These are phyloP conservation scores for Lunularia cruciata DNA, from an alignment of 225 moss, liverwort and hornwort genomes.

Conservation along the genomic window DNA sequence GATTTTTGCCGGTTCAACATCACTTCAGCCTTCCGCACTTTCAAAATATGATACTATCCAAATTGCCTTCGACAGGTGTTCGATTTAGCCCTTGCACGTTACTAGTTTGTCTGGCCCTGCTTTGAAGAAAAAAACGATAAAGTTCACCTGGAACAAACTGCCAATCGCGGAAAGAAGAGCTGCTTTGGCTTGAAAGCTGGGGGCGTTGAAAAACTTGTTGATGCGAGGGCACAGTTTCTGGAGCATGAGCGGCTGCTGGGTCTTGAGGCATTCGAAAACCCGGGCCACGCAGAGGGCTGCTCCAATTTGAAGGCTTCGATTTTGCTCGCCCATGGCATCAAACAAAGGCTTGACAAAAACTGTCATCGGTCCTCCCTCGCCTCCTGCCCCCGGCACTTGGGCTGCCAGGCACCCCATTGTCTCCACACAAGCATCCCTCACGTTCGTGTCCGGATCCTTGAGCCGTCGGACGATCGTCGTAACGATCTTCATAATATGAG, in stretches of 20 bases:
- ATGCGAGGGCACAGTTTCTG: constrained; percentile 67
- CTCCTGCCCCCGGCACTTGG: constrained; percentile 51
- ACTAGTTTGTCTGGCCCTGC: too few relatives aligned
- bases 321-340: constrained; percentile 73
- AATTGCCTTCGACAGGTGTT: too few relatives aligned
- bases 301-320: constrained; percentile 67
- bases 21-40: too few relatives aligned
- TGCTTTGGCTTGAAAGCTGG: constrained; percentile 83
- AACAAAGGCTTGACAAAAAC: constrained; percentile 73
- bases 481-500: constrained; percentile 76
- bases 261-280: constrained; percentile 59
- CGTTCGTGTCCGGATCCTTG: constrained; percentile 80
- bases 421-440: constrained; percentile 82
- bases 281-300: constrained; percentile 77
- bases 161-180: constrained; percentile 59
- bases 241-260: constrained; percentile 45
- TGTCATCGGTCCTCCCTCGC: constrained; percentile 38
- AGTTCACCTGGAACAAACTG: constrained; percentile 69
- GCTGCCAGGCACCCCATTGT: constrained; percentile 65
- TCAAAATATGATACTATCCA: too few relatives aligned
- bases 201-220: constrained; percentile 66
- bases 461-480: constrained; percentile 75
- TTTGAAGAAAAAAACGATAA: too few relatives aligned
- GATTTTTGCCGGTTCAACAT: too few relatives aligned
- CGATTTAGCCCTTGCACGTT: too few relatives aligned